Evolutionary conservation across 805 yeast genomes (phyloP), one percentile per base, ranked within the genome.

Genomic region (Clavispora santaluciae): DNA sequence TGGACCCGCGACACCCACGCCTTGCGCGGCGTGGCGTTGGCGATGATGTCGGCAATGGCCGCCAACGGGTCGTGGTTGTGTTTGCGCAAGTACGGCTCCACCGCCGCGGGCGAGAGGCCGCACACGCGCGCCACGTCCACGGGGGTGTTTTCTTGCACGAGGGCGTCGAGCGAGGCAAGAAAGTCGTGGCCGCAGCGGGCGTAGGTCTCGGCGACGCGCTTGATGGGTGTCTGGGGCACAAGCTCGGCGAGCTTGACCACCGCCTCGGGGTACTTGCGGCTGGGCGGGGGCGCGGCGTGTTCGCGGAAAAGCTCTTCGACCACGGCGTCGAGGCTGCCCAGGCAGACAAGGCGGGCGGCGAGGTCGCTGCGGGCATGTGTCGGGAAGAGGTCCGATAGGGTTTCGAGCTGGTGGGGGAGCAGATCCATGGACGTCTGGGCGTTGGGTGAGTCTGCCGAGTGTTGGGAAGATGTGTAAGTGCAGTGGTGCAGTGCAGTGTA

Each of bases 141-240:
- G 15, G 40, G 48, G 6, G 35, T 18, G 21, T 36, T 22, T 8
- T 15, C 31, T 9, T 16, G 31, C 37, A 50, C 23, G 22, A 56
- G 38, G 9, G 34, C 36, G 35, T 52, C 61, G 51, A 48, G 50
- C 1, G 69, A 52, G 6, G 49, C 50, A 12, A 60, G 66, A 8
- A 61, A 3, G 42, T 70, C 60, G 1, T 63, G 60, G 5, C 59
- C 45, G 28, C 59, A 47, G 2, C 58, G 60, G 18, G 56, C 47
- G 13, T 68, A 57, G 3, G 58, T 57, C 1, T 51, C 44, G 3
- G 57, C 46, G 6, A 78, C 55, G 6, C 47, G 45, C 2, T 48
- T 55, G 4, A 54, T 30, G 2, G 66, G 62, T 2, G 64, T 44
- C 12, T 66, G 54, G 0, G 83, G 82, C 43, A 79, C 77, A 57